A percentile compares a stretch with the other conserved stretches of the same genome.
Conservation (phyloP, 805 yeast species). For the Candida pseudoglaebosa region DNA sequence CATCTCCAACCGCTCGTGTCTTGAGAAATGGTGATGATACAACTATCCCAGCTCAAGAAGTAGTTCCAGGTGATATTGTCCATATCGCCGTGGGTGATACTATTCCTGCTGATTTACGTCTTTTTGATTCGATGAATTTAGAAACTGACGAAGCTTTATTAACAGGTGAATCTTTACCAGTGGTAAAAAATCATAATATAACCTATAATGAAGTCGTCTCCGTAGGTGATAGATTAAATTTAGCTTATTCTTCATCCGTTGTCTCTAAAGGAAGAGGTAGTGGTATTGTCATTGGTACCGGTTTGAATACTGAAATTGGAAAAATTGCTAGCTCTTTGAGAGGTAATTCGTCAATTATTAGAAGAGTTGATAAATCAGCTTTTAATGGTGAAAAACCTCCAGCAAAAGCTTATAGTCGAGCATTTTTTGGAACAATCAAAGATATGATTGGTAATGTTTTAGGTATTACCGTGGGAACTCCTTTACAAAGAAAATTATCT, state of each 20-base stretch:
- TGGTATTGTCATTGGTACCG: slow-evolving; percentile 38
- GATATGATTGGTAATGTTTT: slow-evolving; percentile 44
- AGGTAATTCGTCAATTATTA: slow-evolving; percentile 18
- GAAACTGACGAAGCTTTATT: slow-evolving; percentile 43
- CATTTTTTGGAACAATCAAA: slow-evolving; percentile 32
- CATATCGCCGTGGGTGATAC: slow-evolving; percentile 39
- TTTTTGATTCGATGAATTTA: slow-evolving; percentile 31
- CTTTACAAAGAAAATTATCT: slow-evolving; percentile 42
- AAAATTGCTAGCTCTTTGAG: slow-evolving; percentile 34
- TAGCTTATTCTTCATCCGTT: slow-evolving; percentile 33
- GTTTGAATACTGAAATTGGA: slow-evolving; percentile 39
- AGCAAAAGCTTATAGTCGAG: slow-evolving; percentile 33
- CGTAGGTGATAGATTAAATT: slow-evolving; percentile 34
- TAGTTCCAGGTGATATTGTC: slow-evolving; percentile 44
- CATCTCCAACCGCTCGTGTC: slow-evolving; percentile 46
- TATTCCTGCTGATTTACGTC: slow-evolving; percentile 41
- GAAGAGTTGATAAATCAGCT: slow-evolving; percentile 32
- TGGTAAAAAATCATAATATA: slow-evolving; percentile 27
- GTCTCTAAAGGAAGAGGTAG: slow-evolving; percentile 41
- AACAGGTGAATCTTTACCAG: slow-evolving; percentile 38
- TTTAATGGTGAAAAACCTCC: slow-evolving; percentile 26
- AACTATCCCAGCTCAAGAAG: slow-evolving; percentile 38
- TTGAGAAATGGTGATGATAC: slow-evolving; percentile 37
- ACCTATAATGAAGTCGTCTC: slow-evolving; percentile 37
- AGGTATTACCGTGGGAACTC: slow-evolving; percentile 46